These are phyloP conservation scores for Catharanthus roseus DNA, from an alignment of 257 asterid species.

Conservation along the genomic window DNA sequence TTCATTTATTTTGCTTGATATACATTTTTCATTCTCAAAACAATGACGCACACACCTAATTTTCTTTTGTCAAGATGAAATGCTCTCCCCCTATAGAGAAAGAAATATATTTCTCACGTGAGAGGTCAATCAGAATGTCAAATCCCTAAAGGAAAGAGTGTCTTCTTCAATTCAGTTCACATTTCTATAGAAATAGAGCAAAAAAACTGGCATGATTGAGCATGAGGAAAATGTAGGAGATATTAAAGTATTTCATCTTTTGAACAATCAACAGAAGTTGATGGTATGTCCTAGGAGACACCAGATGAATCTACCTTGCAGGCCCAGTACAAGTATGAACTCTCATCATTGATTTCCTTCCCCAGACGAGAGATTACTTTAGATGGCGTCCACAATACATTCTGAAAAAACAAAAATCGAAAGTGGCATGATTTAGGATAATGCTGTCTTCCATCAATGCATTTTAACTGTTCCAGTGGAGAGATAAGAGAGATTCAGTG, in stretches of 20 bases:
- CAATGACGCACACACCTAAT: background rate
- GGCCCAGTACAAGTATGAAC: slow-evolving; percentile 92
- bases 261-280: background rate
- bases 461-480: background rate
- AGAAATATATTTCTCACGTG: background rate
- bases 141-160: background rate
- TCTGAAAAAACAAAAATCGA: slow-evolving; percentile 37
- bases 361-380: slow-evolving; percentile 86
- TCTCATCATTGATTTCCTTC: slow-evolving; percentile 70
- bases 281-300: background rate
- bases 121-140: background rate
- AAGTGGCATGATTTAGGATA: slow-evolving; percentile 10
- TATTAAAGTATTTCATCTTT: background rate
- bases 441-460: background rate
- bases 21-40: background rate
- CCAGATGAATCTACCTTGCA: slow-evolving; percentile 44
- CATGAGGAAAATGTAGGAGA: background rate
- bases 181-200: background rate
- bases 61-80: too few relatives aligned
- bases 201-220: background rate
- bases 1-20: background rate
- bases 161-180: background rate
- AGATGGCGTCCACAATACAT: slow-evolving; percentile 81
- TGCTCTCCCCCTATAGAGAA: background rate
- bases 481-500: slow-evolving; percentile 5